These are phyloP conservation scores for Fusarium succisae DNA, from an alignment of 2,329 filamentous ascomycete species.

Conservation along the genomic window DNA sequence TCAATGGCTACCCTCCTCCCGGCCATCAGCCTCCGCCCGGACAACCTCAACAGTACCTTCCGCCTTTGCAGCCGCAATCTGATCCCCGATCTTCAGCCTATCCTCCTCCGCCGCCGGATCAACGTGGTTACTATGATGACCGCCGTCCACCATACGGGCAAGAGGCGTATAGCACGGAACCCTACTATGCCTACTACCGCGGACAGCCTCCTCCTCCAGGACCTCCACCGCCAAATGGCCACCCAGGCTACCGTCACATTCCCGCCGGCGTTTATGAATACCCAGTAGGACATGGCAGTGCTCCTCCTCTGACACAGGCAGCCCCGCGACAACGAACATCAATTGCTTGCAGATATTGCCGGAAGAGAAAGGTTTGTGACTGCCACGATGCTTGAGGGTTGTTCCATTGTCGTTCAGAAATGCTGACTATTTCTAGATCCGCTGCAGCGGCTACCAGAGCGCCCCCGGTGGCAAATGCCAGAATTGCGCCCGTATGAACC, in stretches of 20 bases:
- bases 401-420: background rate
- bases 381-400: background rate
- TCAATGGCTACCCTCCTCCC: conserved; percentile 59
- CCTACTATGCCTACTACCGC: conserved; percentile 48
- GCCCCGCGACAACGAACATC: conserved; percentile 68
- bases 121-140: conserved; percentile 51
- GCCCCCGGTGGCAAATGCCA: conserved; percentile 68
- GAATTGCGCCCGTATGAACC: conserved; percentile 69
- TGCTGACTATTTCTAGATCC: conserved; percentile 56
- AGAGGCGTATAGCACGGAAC: conserved; percentile 48
- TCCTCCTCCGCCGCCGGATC: conserved; percentile 51
- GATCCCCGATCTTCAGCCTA: conserved; percentile 50
- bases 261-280: conserved; percentile 45
- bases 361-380: conserved; percentile 65
- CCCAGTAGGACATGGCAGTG: conserved; percentile 48
- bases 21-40: conserved; percentile 38
- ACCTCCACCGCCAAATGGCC: conserved; percentile 45
- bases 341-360: conserved; percentile 68
- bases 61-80: conserved; percentile 51
- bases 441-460: conserved; percentile 69
- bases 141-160: conserved; percentile 48
- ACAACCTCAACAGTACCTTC: conserved; percentile 48
- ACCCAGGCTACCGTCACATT: conserved; percentile 44
- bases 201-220: conserved; percentile 39
- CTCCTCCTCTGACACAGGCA: conserved; percentile 56